A percentile compares a stretch with the other conserved stretches of the same genome.
phyloP scores from a whole-genome alignment of 768 basidiomycete genomes.

The Kwoniella dendrophila region DNA sequence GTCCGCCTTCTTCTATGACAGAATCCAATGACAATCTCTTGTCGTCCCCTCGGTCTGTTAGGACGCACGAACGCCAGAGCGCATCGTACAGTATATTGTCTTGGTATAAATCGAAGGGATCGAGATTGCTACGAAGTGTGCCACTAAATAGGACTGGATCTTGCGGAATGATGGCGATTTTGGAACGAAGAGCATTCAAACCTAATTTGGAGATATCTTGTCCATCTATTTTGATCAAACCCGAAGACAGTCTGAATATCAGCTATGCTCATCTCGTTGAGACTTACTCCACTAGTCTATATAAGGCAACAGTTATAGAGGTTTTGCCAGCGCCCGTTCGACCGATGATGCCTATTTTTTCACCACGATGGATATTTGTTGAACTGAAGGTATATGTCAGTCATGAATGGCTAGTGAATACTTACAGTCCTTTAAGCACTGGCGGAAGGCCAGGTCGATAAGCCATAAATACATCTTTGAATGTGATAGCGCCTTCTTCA shows the following conservation, averaged over 20 bases:
- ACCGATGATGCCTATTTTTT: slow-evolving; percentile 92
- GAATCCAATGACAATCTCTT: slow-evolving; percentile 73
- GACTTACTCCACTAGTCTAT: slow-evolving; percentile 59
- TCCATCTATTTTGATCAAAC: slow-evolving; percentile 75
- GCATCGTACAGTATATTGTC: slow-evolving; percentile 83
- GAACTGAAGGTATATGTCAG: slow-evolving; percentile 46
- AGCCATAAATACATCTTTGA: slow-evolving; percentile 72
- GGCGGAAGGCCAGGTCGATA: slow-evolving; percentile 82
- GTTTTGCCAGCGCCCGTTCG: slow-evolving; percentile 85
- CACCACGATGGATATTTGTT: slow-evolving; percentile 70
- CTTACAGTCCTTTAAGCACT: slow-evolving; percentile 72
- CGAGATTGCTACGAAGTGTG: slow-evolving; percentile 74
- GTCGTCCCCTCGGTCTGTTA: not conserved
- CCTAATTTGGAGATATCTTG: slow-evolving; percentile 79
- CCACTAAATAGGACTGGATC: slow-evolving; percentile 50
- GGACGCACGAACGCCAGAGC: slow-evolving; percentile 68
- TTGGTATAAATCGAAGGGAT: slow-evolving; percentile 79
- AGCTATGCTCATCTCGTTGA: slow-evolving; percentile 2
- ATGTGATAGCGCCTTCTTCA: slow-evolving; percentile 66
- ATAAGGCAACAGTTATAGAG: slow-evolving; percentile 81
- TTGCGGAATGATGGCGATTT: slow-evolving; percentile 51
- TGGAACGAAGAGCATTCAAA: slow-evolving; percentile 60
- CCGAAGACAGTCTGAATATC: slow-evolving; percentile 60
- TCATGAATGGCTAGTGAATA: not conserved
- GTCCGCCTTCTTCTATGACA: slow-evolving; percentile 78